Evolutionary conservation across 345 rosid species (phyloP).

Genomic region (Abelmoschus esculentus): DNA sequence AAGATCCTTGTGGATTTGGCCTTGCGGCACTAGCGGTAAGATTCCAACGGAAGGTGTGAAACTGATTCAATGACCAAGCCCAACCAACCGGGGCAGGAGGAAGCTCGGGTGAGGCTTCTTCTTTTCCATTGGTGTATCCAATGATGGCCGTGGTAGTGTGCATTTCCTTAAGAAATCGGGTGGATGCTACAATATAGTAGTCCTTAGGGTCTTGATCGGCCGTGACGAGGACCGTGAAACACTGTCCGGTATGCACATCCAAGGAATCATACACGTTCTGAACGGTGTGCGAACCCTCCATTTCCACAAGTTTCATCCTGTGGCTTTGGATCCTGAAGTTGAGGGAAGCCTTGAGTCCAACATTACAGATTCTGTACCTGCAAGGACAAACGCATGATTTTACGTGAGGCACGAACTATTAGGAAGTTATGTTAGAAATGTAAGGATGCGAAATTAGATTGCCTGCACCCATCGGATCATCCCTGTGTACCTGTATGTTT

Average conservation of each 20-base stretch:
- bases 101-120: background rate
- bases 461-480: too few relatives aligned
- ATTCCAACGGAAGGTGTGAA: background rate
- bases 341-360: conserved; percentile 27
- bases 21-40: background rate
- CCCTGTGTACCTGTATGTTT: background rate
- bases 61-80: background rate
- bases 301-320: background rate
- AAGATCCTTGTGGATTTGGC: background rate
- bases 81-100: background rate
- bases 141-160: background rate
- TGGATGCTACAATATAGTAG: background rate
- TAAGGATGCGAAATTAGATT: too few relatives aligned
- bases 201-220: background rate
- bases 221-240: background rate
- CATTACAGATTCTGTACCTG: background rate
- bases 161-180: background rate
- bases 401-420: too few relatives aligned
- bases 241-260: background rate
- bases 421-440: too few relatives aligned
- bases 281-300: background rate
- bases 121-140: background rate
- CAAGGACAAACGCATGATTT: too few relatives aligned
- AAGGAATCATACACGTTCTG: background rate
- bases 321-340: background rate